phyloP scores from a whole-genome alignment of 176 grass and related monocot species.

The Raddia distichophylla region DNA sequence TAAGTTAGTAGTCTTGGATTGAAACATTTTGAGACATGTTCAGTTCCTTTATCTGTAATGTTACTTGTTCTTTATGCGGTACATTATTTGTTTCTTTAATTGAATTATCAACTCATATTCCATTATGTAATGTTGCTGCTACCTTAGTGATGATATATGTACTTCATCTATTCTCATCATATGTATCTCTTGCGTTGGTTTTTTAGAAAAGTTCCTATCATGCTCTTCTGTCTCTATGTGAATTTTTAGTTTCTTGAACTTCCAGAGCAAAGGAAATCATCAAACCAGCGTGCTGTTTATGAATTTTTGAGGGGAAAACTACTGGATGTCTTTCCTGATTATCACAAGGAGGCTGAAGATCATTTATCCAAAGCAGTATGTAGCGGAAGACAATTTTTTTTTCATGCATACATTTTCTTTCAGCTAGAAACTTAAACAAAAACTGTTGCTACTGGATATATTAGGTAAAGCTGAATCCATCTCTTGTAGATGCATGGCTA shows the following conservation, averaged over 20 bases:
- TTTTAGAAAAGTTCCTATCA: not conserved
- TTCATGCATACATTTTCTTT: constrained; percentile 35
- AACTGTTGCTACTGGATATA: constrained; percentile 46
- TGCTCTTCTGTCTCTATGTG: not conserved
- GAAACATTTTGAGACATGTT: not conserved
- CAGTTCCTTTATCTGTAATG: not conserved
- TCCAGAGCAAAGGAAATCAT: constrained; percentile 78
- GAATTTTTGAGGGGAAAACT: constrained; percentile 94
- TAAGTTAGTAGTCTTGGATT: not conserved
- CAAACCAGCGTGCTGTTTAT: constrained; percentile 71
- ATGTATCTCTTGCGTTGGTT: not conserved
- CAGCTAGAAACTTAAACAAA: constrained; percentile 23
- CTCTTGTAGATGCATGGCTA: constrained; percentile 92
- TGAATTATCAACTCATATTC: not conserved
- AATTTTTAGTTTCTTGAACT: constrained; percentile 33
- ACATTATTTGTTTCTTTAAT: not conserved
- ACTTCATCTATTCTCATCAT: not conserved
- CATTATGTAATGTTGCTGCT: not conserved
- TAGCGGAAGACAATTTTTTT: constrained; percentile 39
- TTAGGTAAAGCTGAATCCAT: constrained; percentile 99
- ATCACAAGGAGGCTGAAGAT: constrained; percentile 94
- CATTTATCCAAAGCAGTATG: constrained; percentile 99
- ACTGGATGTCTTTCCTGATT: constrained; percentile 85
- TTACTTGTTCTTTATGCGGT: not conserved
- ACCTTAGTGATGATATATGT: not conserved